Conservation (phyloP, 2,329 filamentous ascomycete genomes). For the Calonectria pseudoreteaudii region DNA sequence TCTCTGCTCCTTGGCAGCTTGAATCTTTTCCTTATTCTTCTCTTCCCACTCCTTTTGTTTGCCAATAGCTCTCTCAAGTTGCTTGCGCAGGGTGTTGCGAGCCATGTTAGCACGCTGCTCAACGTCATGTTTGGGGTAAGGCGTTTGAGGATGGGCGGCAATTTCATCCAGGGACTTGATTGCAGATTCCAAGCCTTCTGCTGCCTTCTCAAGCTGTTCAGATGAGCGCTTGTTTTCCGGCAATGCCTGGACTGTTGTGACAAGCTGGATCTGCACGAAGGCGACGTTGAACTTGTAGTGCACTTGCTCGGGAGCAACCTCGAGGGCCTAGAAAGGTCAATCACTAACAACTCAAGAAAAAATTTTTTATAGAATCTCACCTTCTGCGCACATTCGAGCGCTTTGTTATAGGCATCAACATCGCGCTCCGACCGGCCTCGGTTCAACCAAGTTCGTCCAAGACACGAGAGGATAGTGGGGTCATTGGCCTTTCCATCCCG, state of each 20-base stretch:
- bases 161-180: slow-evolving; percentile 79
- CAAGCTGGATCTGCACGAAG: slow-evolving; percentile 96
- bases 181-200: slow-evolving; percentile 84
- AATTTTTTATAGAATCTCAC: slow-evolving; percentile 51
- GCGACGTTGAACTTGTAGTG: slow-evolving; percentile 98
- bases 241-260: slow-evolving; percentile 80
- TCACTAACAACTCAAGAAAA: neutral
- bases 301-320: slow-evolving; percentile 82
- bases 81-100: slow-evolving; percentile 91
- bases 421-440: slow-evolving; percentile 76
- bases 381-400: slow-evolving; percentile 72
- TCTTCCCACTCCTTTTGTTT: slow-evolving; percentile 92
- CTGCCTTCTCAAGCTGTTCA: slow-evolving; percentile 83
- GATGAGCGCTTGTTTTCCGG: slow-evolving; percentile 82
- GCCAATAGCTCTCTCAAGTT: slow-evolving; percentile 86
- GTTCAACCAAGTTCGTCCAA: slow-evolving; percentile 88
- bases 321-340: slow-evolving; percentile 70
- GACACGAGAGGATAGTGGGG: slow-evolving; percentile 82
- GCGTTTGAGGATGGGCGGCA: slow-evolving; percentile 73
- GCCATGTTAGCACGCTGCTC: slow-evolving; percentile 98
- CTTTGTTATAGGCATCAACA: slow-evolving; percentile 67
- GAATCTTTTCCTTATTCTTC: slow-evolving; percentile 89
- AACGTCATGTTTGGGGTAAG: slow-evolving; percentile 90
- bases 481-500: slow-evolving; percentile 82
- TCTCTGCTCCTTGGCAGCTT: slow-evolving; percentile 81